These are phyloP conservation scores for Diversispora epigaea DNA, from an alignment of 192 early-diverging fungal species.

Conservation along the genomic window DNA sequence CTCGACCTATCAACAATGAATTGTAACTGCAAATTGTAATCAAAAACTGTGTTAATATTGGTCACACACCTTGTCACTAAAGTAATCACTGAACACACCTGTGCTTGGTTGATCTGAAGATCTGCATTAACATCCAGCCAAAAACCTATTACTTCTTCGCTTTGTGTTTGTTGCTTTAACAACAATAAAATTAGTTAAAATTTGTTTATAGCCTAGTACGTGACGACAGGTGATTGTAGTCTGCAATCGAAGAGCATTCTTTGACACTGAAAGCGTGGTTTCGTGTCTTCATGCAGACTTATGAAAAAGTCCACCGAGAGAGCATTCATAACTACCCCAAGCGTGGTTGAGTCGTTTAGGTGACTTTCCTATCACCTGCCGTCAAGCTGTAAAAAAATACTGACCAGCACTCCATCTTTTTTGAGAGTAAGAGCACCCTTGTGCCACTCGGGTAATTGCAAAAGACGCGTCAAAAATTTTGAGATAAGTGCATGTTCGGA, in stretches of 20 bases:
- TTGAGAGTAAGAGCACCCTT: constrained; percentile 8
- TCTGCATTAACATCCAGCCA: background rate
- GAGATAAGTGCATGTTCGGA: constrained; percentile 14
- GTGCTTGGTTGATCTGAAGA: background rate
- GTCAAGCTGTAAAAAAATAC: background rate
- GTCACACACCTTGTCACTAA: no score
- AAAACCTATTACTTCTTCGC: background rate
- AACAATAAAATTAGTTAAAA: no score
- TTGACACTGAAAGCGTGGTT: background rate
- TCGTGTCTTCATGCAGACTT: constrained; percentile 2
- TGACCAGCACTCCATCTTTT: constrained; percentile 4
- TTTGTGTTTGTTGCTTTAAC: constrained; percentile 10
- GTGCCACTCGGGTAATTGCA: background rate
- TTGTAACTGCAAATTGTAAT: background rate
- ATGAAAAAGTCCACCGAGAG: constrained; percentile 8
- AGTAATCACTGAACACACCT: background rate
- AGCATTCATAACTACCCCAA: constrained; percentile 20
- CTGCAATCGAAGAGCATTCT: constrained; percentile 2
- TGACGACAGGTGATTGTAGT: background rate
- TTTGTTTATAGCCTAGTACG: no score
- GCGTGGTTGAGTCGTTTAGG: background rate
- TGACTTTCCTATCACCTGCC: constrained; percentile 20
- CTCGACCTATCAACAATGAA: constrained; percentile 14
- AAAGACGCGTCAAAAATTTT: background rate
- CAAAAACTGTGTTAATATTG: no score